These are phyloP conservation scores for Penicillium cinerascens DNA, from an alignment of 495 filamentous ascomycete species.

Conservation along the genomic window DNA sequence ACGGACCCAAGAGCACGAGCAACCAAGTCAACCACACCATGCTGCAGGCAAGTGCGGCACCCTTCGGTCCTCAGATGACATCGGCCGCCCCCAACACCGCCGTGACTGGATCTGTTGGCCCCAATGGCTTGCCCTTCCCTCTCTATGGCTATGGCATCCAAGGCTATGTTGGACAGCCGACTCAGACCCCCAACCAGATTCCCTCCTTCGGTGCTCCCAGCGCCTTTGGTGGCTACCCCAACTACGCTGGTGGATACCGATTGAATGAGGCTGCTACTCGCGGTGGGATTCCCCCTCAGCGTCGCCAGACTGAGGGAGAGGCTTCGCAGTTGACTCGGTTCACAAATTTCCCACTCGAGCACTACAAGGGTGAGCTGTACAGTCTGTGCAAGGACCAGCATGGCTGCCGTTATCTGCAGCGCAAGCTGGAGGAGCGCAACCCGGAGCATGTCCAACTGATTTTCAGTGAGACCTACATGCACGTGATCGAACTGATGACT, in stretches of 20 bases:
- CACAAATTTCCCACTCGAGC: constrained; percentile 71
- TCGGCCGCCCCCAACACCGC: constrained; percentile 16
- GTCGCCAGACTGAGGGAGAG: constrained; percentile 36
- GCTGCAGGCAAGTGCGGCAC: constrained; percentile 73
- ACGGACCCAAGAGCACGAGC: constrained; percentile 32
- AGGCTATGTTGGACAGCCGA: constrained; percentile 27
- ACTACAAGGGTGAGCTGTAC: constrained; percentile 77
- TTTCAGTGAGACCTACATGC: constrained; percentile 83
- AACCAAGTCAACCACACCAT: constrained; percentile 58
- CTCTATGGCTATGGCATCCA: constrained; percentile 32
- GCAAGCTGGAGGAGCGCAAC: constrained; percentile 89
- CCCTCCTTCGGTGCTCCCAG: constrained; percentile 22
- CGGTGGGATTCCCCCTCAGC: constrained; percentile 18
- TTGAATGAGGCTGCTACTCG: constrained; percentile 29
- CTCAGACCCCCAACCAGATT: constrained; percentile 27
- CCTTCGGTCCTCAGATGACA: constrained; percentile 55
- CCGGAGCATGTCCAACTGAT: constrained; percentile 85
- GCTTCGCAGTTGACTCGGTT: constrained; percentile 56
- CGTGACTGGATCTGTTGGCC: constrained; percentile 15
- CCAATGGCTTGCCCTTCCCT: constrained; percentile 26
- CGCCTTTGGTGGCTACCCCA: constrained; percentile 25
- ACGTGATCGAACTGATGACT: constrained; percentile 96
- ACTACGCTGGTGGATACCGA: constrained; percentile 33
- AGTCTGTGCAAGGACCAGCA: constrained; percentile 93
- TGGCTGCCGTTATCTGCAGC: constrained; percentile 91